Evolutionary conservation across 495 filamentous ascomycete genomes (phyloP), one percentile per base, ranked within the genome.

Genomic region (Xylaria castorea): DNA sequence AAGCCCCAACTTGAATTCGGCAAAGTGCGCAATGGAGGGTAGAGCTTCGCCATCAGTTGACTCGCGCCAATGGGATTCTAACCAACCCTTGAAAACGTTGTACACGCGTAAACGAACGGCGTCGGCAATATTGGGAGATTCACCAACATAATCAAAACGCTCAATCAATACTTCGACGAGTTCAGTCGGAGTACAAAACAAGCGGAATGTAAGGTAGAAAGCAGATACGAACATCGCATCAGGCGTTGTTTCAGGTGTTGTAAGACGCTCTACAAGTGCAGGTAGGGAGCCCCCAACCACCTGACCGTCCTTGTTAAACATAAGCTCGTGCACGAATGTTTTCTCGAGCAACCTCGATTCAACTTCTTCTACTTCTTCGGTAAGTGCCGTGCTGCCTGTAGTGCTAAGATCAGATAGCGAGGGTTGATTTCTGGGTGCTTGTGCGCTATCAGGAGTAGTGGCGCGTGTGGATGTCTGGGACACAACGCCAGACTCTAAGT

Each of bases 51-150:
- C 83, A 80, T 99, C 97, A 34, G 90, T 87, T 36, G 93, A 90
- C 71, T 92, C 89, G 34, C 92, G 90, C 97, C 97, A 99, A 82
- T 98, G 94, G 3, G 92, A 94, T 82, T 99, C 97, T 5, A 99
- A 83, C 97, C 97, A 99, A 40, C 92, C 91, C 81, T 99, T 99
- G 85, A 98, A 93, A 50, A 95, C 90, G 79, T 99, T 98, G 85
- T 97, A 98, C 0, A 98, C 94, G 20, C 97, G 89, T 44, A 98
- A 85, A 44, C 95, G 91, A 25, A 98, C 94, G 0, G 95, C 94
- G 5, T 84, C 87, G 11, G 93, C 91, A 25, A 93, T 89, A 58
- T 89, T 85, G 14, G 90, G 88, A 40, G 89, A 91, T 55, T 97
- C 92, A 7, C 88, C 92, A 68, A 97, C 92, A 75, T 97, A 97